Base-by-base conservation (phyloP, 768 basidiomycete species). In the Lentinula detonsa region DNA sequence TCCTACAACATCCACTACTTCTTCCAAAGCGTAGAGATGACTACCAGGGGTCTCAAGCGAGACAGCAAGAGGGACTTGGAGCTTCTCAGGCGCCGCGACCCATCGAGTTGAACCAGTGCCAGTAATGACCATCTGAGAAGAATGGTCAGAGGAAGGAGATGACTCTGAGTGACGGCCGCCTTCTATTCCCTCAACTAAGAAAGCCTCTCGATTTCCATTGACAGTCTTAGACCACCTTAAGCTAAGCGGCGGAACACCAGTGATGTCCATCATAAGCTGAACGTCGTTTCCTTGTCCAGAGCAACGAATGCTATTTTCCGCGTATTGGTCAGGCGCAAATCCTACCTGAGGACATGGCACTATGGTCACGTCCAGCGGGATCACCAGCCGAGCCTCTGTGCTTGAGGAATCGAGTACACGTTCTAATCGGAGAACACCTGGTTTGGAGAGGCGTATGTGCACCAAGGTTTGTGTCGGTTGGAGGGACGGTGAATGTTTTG, bases 141-240 rank as follows among this genome's bases (percentile, higher is more conserved):
- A 28, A 34, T 28, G 34, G 15, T 43, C 33, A 37, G 56, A 48
- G 18, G 66, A 61, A 5, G 69, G 62, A 16, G 69, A 63, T 23
- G 67, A 74, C 39, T 74, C 65, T 37, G 70, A 71, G 28, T 76
- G 71, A 49, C 78, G 77, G 23, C 79, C 78, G 42, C 81, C 82
- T 70, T 92, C 88, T 53, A 95, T 91, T 8, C 93, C 93, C 67
- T 95, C 93, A 1, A 94, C 91, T 43, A 89, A 74, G 63, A 90
- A 90, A 49, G 82, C 77, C 67, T 95, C 91, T 59, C 80, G 78
- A 63, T 79, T 77, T 10, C 85, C 85, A 60, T 85, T 86, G 46
- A 86, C 75, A 23, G 86, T 84, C 63, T 86, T 85, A 66, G 84
- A 79, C 91, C 91, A 93, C 46, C 84, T 81, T 46, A 94, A 76